phyloP scores from a whole-genome alignment of 352 stramenopile genomes.

The Phytophthora aleatoria region DNA sequence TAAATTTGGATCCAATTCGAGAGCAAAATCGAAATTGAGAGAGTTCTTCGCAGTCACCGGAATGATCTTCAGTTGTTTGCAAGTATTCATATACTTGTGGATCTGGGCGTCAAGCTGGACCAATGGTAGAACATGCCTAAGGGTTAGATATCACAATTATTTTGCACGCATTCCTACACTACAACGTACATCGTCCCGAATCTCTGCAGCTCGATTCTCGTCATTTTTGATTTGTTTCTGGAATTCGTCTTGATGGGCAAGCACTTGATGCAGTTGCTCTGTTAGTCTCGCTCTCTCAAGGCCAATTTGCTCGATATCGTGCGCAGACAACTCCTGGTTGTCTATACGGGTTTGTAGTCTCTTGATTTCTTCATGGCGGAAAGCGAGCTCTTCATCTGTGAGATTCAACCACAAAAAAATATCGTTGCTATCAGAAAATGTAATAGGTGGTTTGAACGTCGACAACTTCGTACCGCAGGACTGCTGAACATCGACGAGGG shows the following conservation, averaged over 20 bases:
- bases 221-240: constrained; percentile 63
- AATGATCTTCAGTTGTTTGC: constrained; percentile 87
- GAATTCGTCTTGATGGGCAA: constrained; percentile 62
- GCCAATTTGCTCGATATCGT: constrained; percentile 77
- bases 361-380: constrained; percentile 65
- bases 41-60: constrained; percentile 86
- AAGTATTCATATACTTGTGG: constrained; percentile 80
- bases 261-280: constrained; percentile 70
- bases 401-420: constrained; percentile 17
- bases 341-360: constrained; percentile 69
- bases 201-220: constrained; percentile 68
- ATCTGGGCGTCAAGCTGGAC: constrained; percentile 65
- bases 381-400: constrained; percentile 54
- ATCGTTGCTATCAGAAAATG: neutral
- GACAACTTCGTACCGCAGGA: constrained; percentile 67
- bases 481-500: constrained; percentile 70
- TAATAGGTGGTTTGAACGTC: neutral
- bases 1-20: constrained; percentile 67
- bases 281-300: constrained; percentile 75
- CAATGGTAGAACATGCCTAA: constrained; percentile 5
- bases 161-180: neutral
- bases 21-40: constrained; percentile 71
- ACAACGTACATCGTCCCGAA: constrained; percentile 64
- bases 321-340: constrained; percentile 77
- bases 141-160: neutral